Conservation (phyloP, 2,329 filamentous ascomycete genomes). For the Arthroderma sp. region DNA sequence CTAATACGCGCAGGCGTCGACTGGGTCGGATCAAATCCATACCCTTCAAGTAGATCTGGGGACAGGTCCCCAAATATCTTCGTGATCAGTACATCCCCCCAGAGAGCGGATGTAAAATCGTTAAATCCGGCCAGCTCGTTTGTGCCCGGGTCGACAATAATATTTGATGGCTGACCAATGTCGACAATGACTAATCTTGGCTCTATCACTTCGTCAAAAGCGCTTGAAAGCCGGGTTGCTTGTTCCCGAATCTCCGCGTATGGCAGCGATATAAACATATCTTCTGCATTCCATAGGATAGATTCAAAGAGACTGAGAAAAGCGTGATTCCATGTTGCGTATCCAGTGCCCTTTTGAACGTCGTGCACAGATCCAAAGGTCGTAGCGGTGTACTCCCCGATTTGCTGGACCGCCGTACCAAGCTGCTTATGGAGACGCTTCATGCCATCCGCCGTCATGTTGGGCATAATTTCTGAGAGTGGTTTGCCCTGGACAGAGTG, state of each 20-base stretch:
- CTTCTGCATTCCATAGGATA: slow-evolving; percentile 44
- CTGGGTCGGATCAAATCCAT: slow-evolving; percentile 16
- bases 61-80: slow-evolving; percentile 34
- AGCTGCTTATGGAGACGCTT: slow-evolving; percentile 24
- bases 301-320: slow-evolving; percentile 41
- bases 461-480: slow-evolving; percentile 18
- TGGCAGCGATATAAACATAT: slow-evolving; percentile 44
- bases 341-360: slow-evolving; percentile 34
- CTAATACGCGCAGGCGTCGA: slow-evolving; percentile 18
- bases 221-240: slow-evolving; percentile 29
- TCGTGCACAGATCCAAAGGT: slow-evolving; percentile 39
- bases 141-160: slow-evolving; percentile 38
- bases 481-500: slow-evolving; percentile 23
- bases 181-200: slow-evolving; percentile 40
- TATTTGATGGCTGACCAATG: slow-evolving; percentile 35
- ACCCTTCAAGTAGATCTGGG: slow-evolving; percentile 24
- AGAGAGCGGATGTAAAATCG: slow-evolving; percentile 41
- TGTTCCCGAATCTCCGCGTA: slow-evolving; percentile 42
- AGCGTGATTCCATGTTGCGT: slow-evolving; percentile 39
- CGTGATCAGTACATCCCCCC: slow-evolving; percentile 44
- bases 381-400: slow-evolving; percentile 34
- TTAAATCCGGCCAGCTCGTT: slow-evolving; percentile 38
- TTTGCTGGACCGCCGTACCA: slow-evolving; percentile 24
- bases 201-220: slow-evolving; percentile 38
- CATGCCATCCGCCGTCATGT: slow-evolving; percentile 19